These are phyloP conservation scores for Pythium plurisporium DNA, from an alignment of 352 stramenopile genomes.

Conservation along the genomic window DNA sequence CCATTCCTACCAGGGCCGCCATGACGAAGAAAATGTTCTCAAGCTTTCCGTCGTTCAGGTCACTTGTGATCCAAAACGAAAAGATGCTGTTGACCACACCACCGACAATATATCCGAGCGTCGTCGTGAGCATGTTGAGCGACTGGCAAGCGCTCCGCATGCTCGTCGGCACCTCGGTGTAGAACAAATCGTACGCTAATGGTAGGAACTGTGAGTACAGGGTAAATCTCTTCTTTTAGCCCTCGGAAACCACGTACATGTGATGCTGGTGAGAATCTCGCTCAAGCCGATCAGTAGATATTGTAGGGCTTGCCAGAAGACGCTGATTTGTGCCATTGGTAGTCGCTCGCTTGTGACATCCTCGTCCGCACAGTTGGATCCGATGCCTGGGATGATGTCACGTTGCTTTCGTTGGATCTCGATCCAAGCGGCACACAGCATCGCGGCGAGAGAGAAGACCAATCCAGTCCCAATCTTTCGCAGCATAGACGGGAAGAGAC, in stretches of 20 bases:
- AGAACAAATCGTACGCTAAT: constrained; percentile 86
- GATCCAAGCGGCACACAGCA: constrained; percentile 60
- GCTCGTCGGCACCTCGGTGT: constrained; percentile 85
- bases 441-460: constrained; percentile 71
- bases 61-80: constrained; percentile 86
- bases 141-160: constrained; percentile 90
- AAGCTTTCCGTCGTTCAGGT: constrained; percentile 87
- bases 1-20: constrained; percentile 56
- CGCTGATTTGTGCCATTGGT: constrained; percentile 78
- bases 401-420: constrained; percentile 68
- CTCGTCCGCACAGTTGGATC: constrained; percentile 70
- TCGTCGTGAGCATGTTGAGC: constrained; percentile 87
- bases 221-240: background rate
- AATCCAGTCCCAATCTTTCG: constrained; percentile 86
- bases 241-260: constrained; percentile 39
- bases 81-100: constrained; percentile 85
- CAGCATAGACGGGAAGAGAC: constrained; percentile 67
- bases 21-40: constrained; percentile 88
- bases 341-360: constrained; percentile 45
- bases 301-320: constrained; percentile 89
- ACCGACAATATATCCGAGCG: constrained; percentile 82
- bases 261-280: constrained; percentile 89
- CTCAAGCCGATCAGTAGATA: constrained; percentile 86
- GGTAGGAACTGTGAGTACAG: background rate
- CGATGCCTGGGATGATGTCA: constrained; percentile 35